Percentiles rank a stretch among this genome's conserved stretches.
Evolutionary conservation across 306 rosid species (phyloP).

Genomic region (Inga laurina): DNA sequence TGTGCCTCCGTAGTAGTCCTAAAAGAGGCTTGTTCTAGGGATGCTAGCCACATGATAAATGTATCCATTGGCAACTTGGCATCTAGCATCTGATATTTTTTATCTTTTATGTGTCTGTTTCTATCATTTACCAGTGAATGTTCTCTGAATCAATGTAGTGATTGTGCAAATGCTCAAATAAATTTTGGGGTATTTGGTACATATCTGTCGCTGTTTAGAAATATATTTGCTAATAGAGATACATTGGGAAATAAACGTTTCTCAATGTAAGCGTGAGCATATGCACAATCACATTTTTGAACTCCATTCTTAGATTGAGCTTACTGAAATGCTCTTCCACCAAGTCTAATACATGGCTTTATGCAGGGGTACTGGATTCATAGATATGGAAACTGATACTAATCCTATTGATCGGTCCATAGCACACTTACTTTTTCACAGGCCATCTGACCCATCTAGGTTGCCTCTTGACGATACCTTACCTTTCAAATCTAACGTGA

Average conservation of each 20-base stretch:
- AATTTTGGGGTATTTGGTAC: background rate
- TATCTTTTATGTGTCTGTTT: background rate
- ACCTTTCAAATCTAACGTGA: constrained; percentile 42
- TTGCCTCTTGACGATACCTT: constrained; percentile 38
- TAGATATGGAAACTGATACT: constrained; percentile 67
- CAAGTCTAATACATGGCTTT: background rate
- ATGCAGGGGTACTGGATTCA: constrained; percentile 52
- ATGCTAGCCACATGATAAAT: background rate
- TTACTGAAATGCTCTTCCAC: background rate
- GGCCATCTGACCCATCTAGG: constrained; percentile 60
- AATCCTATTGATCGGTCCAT: constrained; percentile 77
- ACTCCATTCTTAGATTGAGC: background rate
- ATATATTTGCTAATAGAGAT: background rate
- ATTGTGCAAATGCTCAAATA: background rate
- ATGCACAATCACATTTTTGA: background rate
- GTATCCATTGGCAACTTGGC: background rate
- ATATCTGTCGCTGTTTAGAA: background rate
- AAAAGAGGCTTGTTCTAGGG: background rate
- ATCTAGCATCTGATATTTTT: background rate
- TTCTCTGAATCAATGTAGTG: background rate
- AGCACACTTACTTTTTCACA: constrained; percentile 74
- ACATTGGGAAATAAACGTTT: background rate
- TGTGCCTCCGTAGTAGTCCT: background rate
- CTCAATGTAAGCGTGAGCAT: background rate
- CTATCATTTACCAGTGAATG: background rate